A percentile compares a stretch with the other conserved stretches of the same genome.
Conservation (phyloP, 106 monocot genomes). For the Acorus gramineus region DNA sequence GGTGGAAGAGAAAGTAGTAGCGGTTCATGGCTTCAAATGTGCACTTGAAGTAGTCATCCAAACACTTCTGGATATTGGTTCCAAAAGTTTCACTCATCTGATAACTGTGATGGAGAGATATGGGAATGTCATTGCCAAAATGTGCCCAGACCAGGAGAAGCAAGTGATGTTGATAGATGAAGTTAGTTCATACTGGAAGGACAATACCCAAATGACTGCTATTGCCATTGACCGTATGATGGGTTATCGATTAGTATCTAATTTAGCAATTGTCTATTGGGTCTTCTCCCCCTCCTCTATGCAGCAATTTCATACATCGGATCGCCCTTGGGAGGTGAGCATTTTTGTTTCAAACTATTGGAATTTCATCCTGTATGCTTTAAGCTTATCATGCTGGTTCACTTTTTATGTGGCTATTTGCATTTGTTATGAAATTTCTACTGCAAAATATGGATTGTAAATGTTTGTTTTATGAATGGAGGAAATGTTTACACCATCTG, state of each 20-base stretch:
- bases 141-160: conserved; percentile 42
- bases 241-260: conserved; percentile 78
- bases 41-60: conserved; percentile 74
- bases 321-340: conserved; percentile 88
- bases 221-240: conserved; percentile 85
- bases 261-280: conserved; percentile 84
- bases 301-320: conserved; percentile 75
- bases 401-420: too few species aligned
- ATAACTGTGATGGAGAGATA: conserved; percentile 90
- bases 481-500: too few species aligned
- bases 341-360: neutral
- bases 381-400: too few species aligned
- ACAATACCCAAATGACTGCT: conserved; percentile 80
- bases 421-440: too few species aligned
- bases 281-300: conserved; percentile 62
- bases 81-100: conserved; percentile 96
- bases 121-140: conserved; percentile 56
- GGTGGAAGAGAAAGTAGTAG: conserved; percentile 57
- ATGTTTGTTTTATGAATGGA: too few species aligned
- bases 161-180: conserved; percentile 64
- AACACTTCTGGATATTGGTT: conserved; percentile 88
- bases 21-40: conserved; percentile 41
- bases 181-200: conserved; percentile 80
- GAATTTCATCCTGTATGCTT: too few species aligned
- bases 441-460: too few species aligned